These are phyloP conservation scores for Lipomyces starkeyi DNA, from an alignment of 805 yeast species.

Conservation along the genomic window DNA sequence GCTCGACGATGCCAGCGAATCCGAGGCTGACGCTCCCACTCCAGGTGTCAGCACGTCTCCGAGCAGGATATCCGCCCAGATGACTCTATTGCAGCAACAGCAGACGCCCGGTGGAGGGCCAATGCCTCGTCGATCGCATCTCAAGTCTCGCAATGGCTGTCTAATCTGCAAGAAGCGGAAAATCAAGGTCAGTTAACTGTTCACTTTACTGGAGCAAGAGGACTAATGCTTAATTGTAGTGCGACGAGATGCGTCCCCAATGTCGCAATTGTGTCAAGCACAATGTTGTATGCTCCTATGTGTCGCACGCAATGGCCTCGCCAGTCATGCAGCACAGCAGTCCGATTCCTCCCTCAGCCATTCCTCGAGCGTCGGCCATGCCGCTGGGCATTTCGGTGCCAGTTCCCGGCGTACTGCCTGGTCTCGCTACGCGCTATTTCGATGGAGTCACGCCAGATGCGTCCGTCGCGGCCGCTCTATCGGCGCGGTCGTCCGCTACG, in stretches of 20 bases:
- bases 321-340: constrained; percentile 9
- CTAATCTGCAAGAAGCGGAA: constrained; percentile 36
- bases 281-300: constrained; percentile 31
- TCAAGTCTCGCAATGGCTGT: constrained; percentile 35
- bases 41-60: not conserved
- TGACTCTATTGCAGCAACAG: not conserved
- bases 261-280: constrained; percentile 61
- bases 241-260: constrained; percentile 65
- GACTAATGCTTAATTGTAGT: constrained; percentile 37
- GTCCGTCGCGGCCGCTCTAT: constrained; percentile 32
- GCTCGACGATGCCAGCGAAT: constrained; percentile 4
- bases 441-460: constrained; percentile 16
- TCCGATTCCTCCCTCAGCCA: not conserved
- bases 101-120: constrained; percentile 5
- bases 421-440: constrained; percentile 34
- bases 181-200: constrained; percentile 17
- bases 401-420: constrained; percentile 36
- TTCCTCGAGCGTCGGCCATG: constrained; percentile 16
- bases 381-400: constrained; percentile 33
- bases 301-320: constrained; percentile 11
- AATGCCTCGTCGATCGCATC: constrained; percentile 24
- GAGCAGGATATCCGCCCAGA: not conserved
- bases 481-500: constrained; percentile 36
- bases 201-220: not conserved
- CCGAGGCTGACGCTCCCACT: not conserved